Evolutionary conservation across 352 stramenopile genomes (phyloP).

Genomic region (Phytophthora vignae): DNA sequence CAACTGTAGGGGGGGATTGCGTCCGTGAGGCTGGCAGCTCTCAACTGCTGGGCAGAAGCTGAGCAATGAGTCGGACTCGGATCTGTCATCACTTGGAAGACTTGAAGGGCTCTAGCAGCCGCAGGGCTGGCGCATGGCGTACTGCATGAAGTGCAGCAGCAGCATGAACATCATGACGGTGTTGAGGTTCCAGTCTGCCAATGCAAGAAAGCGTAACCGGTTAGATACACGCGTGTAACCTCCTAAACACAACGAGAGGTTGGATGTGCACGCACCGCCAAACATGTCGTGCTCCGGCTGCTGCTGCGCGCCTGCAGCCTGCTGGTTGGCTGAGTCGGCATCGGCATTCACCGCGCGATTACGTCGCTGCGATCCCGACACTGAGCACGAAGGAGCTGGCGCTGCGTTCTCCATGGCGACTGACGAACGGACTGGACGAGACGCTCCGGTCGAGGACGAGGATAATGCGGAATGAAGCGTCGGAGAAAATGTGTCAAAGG

Average conservation of each 20-base stretch:
- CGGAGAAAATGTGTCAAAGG: slow-evolving; percentile 8
- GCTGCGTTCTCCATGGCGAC: slow-evolving; percentile 46
- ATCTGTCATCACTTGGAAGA: background rate
- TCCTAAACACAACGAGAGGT: background rate
- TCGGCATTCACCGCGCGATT: slow-evolving; percentile 24
- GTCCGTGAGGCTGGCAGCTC: background rate
- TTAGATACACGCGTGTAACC: slow-evolving; percentile 9
- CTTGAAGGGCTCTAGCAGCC: slow-evolving; percentile 63
- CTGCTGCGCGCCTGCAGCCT: slow-evolving; percentile 19
- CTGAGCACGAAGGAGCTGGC: slow-evolving; percentile 46
- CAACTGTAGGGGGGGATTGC: slow-evolving; percentile 14
- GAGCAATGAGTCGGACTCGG: slow-evolving; percentile 7
- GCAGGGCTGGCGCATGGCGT: slow-evolving; percentile 85
- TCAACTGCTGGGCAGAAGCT: background rate
- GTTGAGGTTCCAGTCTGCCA: slow-evolving; percentile 82
- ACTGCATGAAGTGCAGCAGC: slow-evolving; percentile 89
- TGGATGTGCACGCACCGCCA: slow-evolving; percentile 55
- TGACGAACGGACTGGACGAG: slow-evolving; percentile 16
- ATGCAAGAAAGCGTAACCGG: background rate
- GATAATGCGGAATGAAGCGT: slow-evolving; percentile 25
- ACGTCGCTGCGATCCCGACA: slow-evolving; percentile 42
- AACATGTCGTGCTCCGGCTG: slow-evolving; percentile 84
- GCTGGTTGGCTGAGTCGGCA: slow-evolving; percentile 20
- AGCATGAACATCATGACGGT: slow-evolving; percentile 88
- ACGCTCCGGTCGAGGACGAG: background rate